These are phyloP conservation scores for Vicia faba DNA, from an alignment of 306 rosid genomes.

Conservation along the genomic window DNA sequence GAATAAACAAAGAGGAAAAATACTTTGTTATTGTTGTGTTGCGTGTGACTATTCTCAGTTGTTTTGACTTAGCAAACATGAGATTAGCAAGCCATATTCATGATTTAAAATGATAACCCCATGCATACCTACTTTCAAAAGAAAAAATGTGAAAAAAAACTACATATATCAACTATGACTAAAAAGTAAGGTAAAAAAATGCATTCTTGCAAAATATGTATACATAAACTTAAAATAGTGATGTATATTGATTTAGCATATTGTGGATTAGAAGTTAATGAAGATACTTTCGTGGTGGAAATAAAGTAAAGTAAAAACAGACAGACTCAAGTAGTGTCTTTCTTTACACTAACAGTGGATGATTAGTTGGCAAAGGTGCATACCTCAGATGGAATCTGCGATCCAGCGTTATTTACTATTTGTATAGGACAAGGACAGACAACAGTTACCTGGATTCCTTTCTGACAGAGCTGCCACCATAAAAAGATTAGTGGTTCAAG, in stretches of 20 bases:
- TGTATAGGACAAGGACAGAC: slow-evolving; percentile 95
- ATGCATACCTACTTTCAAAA: slow-evolving; percentile 5
- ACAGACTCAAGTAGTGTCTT: slow-evolving; percentile 28
- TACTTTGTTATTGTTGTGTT: not conserved
- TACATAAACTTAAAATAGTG: not conserved
- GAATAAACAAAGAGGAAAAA: not conserved
- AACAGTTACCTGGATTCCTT: slow-evolving; percentile 78
- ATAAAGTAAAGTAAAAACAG: slow-evolving; percentile 22
- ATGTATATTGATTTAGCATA: too few species aligned
- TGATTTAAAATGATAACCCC: slow-evolving; percentile 5
- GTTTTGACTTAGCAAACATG: slow-evolving; percentile 28
- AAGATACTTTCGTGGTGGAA: slow-evolving; percentile 25
- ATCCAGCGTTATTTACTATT: slow-evolving; percentile 57
- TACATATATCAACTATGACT: slow-evolving; percentile 17
- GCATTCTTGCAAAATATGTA: slow-evolving; percentile 10
- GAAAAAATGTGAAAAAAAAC: slow-evolving; percentile 6
- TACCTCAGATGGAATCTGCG: slow-evolving; percentile 68
- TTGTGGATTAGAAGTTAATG: slow-evolving; percentile 24
- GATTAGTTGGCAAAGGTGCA: slow-evolving; percentile 35
- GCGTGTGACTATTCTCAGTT: not conserved
- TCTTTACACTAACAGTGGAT: slow-evolving; percentile 25
- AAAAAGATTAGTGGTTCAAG: too few species aligned
- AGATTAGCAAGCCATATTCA: slow-evolving; percentile 20
- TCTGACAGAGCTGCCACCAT: too few species aligned
- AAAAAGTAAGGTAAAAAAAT: slow-evolving; percentile 7